Percentiles rank a stretch among this genome's conserved stretches.
Evolutionary conservation across 208 protist genomes (phyloP).

Genomic region (Wallacemonas collosoma): DNA sequence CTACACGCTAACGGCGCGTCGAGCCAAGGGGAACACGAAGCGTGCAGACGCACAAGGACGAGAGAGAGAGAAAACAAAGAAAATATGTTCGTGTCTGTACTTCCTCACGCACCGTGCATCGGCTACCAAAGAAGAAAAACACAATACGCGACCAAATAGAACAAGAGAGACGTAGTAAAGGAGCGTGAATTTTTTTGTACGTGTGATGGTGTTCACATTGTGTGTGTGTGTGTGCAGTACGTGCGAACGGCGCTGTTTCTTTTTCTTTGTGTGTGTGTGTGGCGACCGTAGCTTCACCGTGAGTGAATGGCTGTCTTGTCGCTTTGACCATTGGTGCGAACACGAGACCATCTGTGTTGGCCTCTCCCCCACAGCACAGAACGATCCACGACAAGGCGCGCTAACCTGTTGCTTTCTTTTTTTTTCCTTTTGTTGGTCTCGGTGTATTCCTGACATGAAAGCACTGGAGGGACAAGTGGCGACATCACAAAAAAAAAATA

Average conservation of each 20-base stretch:
- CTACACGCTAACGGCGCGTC: neutral
- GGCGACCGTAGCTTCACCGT: neutral
- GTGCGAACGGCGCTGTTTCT: neutral
- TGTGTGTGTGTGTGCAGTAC: neutral
- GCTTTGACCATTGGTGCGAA: no score
- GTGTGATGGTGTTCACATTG: neutral
- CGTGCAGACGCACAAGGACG: no score
- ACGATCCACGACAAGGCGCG: no score
- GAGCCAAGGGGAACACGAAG: constrained; percentile 8
- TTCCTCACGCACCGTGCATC: no score
- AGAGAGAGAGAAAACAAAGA: constrained; percentile 14
- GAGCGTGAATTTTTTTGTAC: no score
- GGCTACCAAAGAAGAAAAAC: no score
- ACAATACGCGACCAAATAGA: no score
- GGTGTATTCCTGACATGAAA: neutral
- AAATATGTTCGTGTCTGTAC: neutral
- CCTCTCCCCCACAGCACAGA: neutral
- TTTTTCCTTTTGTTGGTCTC: neutral
- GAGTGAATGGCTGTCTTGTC: neutral
- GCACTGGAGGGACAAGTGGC: neutral
- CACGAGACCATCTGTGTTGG: neutral
- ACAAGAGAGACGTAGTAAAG: no score
- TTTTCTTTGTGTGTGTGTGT: neutral
- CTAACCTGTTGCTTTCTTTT: neutral
- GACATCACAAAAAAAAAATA: constrained; percentile 14